A percentile compares a stretch with the other conserved stretches of the same genome.
Conservation (phyloP, 2,329 filamentous ascomycete species). For the Ustulina deusta region DNA sequence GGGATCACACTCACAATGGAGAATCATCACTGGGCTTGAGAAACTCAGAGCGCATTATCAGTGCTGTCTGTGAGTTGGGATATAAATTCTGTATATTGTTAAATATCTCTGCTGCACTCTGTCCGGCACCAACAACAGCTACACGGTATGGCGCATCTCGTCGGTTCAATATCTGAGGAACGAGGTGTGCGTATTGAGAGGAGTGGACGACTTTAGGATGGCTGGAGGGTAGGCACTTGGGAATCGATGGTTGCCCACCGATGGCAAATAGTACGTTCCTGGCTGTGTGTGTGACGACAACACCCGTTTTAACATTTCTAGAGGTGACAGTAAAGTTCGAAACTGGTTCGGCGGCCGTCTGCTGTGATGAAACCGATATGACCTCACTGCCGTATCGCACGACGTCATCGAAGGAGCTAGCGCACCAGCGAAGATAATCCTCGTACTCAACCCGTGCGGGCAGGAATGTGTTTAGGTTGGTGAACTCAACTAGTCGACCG, state of each 20-base stretch:
- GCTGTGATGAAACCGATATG: slow-evolving; percentile 73
- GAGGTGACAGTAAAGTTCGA: slow-evolving; percentile 77
- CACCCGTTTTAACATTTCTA: slow-evolving; percentile 69
- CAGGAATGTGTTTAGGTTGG: slow-evolving; percentile 89
- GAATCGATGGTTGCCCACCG: slow-evolving; percentile 75
- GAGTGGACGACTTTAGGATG: slow-evolving; percentile 86
- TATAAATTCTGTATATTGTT: slow-evolving; percentile 86
- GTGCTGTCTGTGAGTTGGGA: slow-evolving; percentile 79
- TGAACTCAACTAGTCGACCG: slow-evolving; percentile 86
- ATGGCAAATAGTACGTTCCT: slow-evolving; percentile 74
- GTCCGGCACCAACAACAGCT: slow-evolving; percentile 87
- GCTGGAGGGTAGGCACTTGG: slow-evolving; percentile 73
- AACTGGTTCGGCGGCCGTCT: slow-evolving; percentile 62
- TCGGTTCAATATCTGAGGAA: slow-evolving; percentile 70
- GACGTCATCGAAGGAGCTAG: slow-evolving; percentile 77
- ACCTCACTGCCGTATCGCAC: slow-evolving; percentile 86
- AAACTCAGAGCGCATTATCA: slow-evolving; percentile 86
- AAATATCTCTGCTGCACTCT: slow-evolving; percentile 96
- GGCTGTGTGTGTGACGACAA: slow-evolving; percentile 64
- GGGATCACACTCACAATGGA: slow-evolving; percentile 78
- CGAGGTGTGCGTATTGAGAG: slow-evolving; percentile 80
- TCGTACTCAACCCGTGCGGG: slow-evolving; percentile 91
- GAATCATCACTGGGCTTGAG: slow-evolving; percentile 94
- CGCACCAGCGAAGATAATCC: slow-evolving; percentile 95
- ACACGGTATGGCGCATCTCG: slow-evolving; percentile 73